Base-by-base conservation (phyloP, 305 asterid genomes). In the Plantago coronopus region DNA sequence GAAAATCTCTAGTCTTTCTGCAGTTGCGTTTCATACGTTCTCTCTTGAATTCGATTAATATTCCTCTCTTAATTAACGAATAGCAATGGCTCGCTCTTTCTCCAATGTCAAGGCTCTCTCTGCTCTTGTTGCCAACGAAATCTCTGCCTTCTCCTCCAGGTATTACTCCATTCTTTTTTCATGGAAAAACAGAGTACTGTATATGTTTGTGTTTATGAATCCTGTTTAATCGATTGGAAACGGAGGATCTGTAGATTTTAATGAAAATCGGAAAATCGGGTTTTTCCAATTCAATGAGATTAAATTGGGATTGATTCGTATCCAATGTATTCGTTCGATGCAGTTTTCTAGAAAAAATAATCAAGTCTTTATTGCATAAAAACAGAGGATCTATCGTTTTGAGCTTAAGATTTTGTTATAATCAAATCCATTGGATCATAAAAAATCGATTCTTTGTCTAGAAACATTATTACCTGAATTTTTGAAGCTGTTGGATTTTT, bases 51-150 rank as follows among this genome's bases (percentile, higher is more conserved):
- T 7, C 0, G 2, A 1, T 34, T 9, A 0, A 9, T 34, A 7
- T 38, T 10, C 16, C 14, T 15, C 14, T n/a, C 22, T 44, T 48
- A 43, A 31, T 23, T 18, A 29, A 31, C 21, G 17, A 51, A 38
- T 4, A 17, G 46, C 2, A 72, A 82, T 79, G 89, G 79, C 89
- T 70, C 79, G 79, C 61, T 78, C 82, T 13, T 64, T 82, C 74
- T 70, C 82, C 67, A 56, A 31, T 69, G 82, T 65, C 0, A 87
- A 78, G 74, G 42, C 68, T 5, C 67, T 79, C 59, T 77, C 90
- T 43, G 65, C 85, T 60, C 64, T 80, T 70, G 27, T 81, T 23
- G 66, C 74, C 47, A 69, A 79, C 54, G 68, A 68, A 45, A 70
- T 53, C 58, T 53, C 58, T 13, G 20, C 58, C 17, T 9, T 25